Evolutionary conservation across 106 monocot species (phyloP), one percentile per base, ranked within the genome.

Genomic region (Apostasia shenzhenica): DNA sequence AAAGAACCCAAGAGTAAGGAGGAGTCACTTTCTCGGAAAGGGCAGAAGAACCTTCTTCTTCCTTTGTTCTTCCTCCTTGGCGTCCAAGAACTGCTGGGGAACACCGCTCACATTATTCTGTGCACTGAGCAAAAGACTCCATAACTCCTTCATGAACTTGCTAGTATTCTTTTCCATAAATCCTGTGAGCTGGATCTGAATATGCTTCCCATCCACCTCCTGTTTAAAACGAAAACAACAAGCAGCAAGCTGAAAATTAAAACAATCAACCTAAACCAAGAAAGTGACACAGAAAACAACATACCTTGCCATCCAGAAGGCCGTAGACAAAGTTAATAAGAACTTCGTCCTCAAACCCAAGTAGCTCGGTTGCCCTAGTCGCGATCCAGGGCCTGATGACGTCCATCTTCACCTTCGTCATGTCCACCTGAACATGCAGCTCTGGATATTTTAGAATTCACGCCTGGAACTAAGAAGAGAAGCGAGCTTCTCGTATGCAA

Each of bases 81-180:
- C 94, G 77, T 95, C 94, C 55, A 95, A 72, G 59, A 95, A 97
- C 81, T 97, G 92, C 72, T 97, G 97, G 41, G 97, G 97, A 8
- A 97, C 91, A 59, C 97, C 97, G 39, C 97, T 97, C 14, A 84
- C 81, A 78, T 97, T 97, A 2, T 81, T 80, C 75, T 92, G 97
- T 6, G 97, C 97, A 45, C 89, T 92, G 13, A 97, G 76, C 12
- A 97, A 77, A 61, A 92, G 82, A 74, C 66, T 59, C 97, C 97
- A 97, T 9, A 97, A 84, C 74, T 97, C 97, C 81, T 79, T 92
- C 97, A 97, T 97, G 73, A 97, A 97, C 77, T 97, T 97, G 55
- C 81, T 73, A 3, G 93, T 89, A 57, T 94, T 89, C 76, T 94
- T 94, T 75, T 94, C 94, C 94, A 94, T 91, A 73, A 94, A 94